These are phyloP conservation scores for Avena eriantha DNA, from an alignment of 176 grass and related monocot species.

Conservation along the genomic window DNA sequence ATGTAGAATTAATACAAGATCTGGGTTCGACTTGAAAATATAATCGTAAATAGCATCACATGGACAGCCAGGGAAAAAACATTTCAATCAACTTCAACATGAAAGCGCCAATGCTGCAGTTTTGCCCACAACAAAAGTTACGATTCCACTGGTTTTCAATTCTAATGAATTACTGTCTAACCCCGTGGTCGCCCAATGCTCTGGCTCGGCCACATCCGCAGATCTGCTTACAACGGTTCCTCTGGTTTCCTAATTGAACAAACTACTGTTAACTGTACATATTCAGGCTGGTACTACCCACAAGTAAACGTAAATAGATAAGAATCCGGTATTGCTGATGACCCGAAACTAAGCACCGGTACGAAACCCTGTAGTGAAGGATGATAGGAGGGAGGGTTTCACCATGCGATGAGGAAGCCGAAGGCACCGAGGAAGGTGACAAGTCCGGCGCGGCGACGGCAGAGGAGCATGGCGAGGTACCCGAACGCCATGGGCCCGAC, in stretches of 20 bases:
- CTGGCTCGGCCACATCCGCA: not conserved
- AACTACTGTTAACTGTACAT: conserved; percentile 12
- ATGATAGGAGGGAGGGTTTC: conserved; percentile 33
- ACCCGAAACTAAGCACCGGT: conserved; percentile 14
- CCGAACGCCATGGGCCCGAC: conserved; percentile 79
- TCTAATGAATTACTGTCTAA: conserved; percentile 16
- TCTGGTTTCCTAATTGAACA: conserved; percentile 20
- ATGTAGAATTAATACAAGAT: conserved; percentile 38
- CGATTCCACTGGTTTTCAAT: conserved; percentile 19
- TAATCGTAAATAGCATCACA: conserved; percentile 29
- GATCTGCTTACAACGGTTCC: conserved; percentile 16
- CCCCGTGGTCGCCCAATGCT: not conserved
- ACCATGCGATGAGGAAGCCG: conserved; percentile 96
- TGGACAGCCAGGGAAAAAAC: not conserved
- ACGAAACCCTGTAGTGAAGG: conserved; percentile 24
- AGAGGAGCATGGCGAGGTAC: conserved; percentile 83
- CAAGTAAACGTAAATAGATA: conserved; percentile 16
- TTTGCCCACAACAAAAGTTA: not conserved
- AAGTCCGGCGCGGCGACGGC: conserved; percentile 66
- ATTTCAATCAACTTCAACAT: conserved; percentile 12
- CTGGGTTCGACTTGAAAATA: conserved; percentile 12
- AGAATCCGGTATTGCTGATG: not conserved
- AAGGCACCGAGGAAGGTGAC: conserved; percentile 91
- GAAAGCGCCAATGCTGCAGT: not conserved
- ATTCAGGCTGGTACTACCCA: conserved; percentile 4